These are phyloP conservation scores for Heracleum sosnowskyi DNA, from an alignment of 129 eudicot genomes.

Conservation along the genomic window DNA sequence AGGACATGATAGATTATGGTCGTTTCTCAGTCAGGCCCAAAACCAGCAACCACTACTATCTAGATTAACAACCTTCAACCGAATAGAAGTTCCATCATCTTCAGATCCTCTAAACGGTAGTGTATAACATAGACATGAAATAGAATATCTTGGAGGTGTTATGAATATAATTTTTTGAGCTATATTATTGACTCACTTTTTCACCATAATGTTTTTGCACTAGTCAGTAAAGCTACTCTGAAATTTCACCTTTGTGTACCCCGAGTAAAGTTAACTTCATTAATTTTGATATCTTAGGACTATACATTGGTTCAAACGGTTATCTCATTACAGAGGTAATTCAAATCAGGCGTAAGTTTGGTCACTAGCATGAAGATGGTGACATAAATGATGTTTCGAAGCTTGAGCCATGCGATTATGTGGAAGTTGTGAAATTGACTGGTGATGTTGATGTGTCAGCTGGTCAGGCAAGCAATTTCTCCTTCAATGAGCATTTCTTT, in stretches of 20 bases:
- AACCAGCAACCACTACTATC: constrained; percentile 53
- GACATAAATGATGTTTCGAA: constrained; percentile 28
- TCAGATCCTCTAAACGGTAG: constrained; percentile 78
- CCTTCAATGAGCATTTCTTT: not conserved
- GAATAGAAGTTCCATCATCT: constrained; percentile 54
- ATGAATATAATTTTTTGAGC: too few species aligned
- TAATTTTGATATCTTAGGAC: constrained; percentile 34
- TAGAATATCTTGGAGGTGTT: not conserved
- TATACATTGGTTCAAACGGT: constrained; percentile 83
- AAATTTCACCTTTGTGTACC: not conserved
- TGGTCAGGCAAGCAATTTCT: constrained; percentile 55
- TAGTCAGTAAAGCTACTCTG: not conserved
- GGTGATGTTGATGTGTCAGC: constrained; percentile 89
- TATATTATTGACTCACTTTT: too few species aligned
- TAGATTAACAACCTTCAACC: constrained; percentile 74
- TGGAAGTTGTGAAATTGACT: constrained; percentile 81
- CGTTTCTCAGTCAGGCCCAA: constrained; percentile 43
- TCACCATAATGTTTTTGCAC: too few species aligned
- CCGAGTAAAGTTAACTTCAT: not conserved
- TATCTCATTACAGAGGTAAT: constrained; percentile 66
- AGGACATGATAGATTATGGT: constrained; percentile 37
- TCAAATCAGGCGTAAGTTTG: constrained; percentile 72
- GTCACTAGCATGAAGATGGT: constrained; percentile 65
- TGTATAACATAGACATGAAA: not conserved
- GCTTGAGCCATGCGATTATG: constrained; percentile 74